Base-by-base conservation (phyloP, 345 rosid genomes). In the Corymbia maculata region DNA sequence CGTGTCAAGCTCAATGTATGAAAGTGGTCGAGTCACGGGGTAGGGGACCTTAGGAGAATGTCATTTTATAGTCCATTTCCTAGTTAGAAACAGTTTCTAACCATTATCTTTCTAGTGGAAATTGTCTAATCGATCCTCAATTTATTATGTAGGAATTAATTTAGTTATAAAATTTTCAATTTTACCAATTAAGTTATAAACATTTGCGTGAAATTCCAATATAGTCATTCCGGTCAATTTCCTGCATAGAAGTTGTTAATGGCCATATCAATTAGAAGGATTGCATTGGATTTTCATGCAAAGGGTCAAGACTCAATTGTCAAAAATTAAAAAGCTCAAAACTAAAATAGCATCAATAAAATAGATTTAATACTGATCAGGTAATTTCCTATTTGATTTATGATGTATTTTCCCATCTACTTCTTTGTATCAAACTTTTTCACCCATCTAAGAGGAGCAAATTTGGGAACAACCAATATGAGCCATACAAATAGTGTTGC, bases 131-230 rank as follows among this genome's bases (percentile, higher is more conserved):
- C 32, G 5, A 12, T 2, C 26, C 1, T 61, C 26, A 61, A 28
- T 6, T 14, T 12, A 5, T 0, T 11, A 2, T 28, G 2, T 0
- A 2, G 0, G 12, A 11, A 0, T 28, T 1, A 12, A 6, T 61
- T 61, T 0, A 4, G 0, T 61, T 0, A 0, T 61, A 28, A 61
- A 26, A 0, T 26, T 26, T 61, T 3, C 6, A 12, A 26, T 12
- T 5, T 61, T 26, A 0, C 0, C 8, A 61, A 61, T 64, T 1
- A 0, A 64, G 3, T 64, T 9, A 0, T 64, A 13, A n/a, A 64
- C 2, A 0, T 30, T 30, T 8, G 0, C 9, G 4, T 2, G 6
- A 30, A 30, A 68, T 32, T 68, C 0, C 3, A 15, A 15, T 30
- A 32, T 8, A 15, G 4, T 1, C 5, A 30, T 8, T 68, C 26